Conservation (phyloP, 805 yeast genomes). For the Allodekkera sacchari region DNA sequence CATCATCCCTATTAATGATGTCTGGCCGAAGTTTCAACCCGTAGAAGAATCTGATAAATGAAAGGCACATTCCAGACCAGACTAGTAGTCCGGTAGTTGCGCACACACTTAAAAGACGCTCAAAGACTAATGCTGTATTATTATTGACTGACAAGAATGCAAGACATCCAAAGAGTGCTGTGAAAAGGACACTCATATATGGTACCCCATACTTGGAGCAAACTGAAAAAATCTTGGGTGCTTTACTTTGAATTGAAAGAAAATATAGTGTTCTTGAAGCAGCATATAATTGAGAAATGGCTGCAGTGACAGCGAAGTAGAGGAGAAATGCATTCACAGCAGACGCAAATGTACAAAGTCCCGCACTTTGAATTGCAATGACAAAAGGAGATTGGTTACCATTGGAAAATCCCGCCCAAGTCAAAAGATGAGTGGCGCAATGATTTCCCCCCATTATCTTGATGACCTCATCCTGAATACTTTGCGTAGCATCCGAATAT, state of each 20-base stretch:
- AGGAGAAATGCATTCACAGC: slow-evolving; percentile 45
- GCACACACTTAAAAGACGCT: slow-evolving; percentile 55
- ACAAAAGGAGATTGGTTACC: slow-evolving; percentile 52
- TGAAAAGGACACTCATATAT: slow-evolving; percentile 54
- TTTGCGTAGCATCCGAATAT: slow-evolving; percentile 11
- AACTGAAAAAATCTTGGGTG: slow-evolving; percentile 50
- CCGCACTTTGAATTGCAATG: slow-evolving; percentile 45
- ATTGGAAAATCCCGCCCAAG: slow-evolving; percentile 32
- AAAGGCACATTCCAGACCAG: slow-evolving; percentile 63
- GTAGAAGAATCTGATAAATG: slow-evolving; percentile 45
- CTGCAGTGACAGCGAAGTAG: slow-evolving; percentile 49
- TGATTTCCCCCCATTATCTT: slow-evolving; percentile 19
- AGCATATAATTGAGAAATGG: slow-evolving; percentile 50
- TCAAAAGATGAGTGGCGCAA: slow-evolving; percentile 17
- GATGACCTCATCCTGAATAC: slow-evolving; percentile 13
- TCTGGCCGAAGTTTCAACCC: slow-evolving; percentile 49
- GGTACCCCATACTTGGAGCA: slow-evolving; percentile 69
- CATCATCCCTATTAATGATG: slow-evolving; percentile 44
- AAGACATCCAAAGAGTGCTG: slow-evolving; percentile 52
- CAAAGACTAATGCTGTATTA: slow-evolving; percentile 54
- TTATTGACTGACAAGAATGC: slow-evolving; percentile 53
- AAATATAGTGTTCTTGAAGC: slow-evolving; percentile 52
- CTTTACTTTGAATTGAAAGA: slow-evolving; percentile 46
- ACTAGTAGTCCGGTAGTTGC: slow-evolving; percentile 71
- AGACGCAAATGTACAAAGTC: slow-evolving; percentile 40